A percentile compares a stretch with the other conserved stretches of the same genome.
Conservation (phyloP, 495 filamentous ascomycete species). For the Hypoxylon intermedium region DNA sequence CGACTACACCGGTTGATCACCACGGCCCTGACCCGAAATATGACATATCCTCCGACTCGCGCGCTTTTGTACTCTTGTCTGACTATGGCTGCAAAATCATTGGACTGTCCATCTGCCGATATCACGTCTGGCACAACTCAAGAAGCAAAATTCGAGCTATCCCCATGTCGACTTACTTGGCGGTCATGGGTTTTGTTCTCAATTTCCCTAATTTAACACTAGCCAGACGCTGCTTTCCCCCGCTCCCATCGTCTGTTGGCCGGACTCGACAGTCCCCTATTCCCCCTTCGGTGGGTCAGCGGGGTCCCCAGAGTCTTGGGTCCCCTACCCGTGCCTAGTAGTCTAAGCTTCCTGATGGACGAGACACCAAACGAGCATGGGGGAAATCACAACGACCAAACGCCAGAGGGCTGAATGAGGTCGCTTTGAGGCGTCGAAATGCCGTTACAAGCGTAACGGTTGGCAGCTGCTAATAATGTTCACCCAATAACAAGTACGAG, state of each 20-base stretch:
- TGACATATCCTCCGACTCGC: conserved; percentile 30
- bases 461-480: conserved; percentile 6
- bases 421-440: conserved; percentile 5
- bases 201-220: conserved; percentile 30
- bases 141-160: conserved; percentile 26
- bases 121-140: conserved; percentile 31
- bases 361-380: conserved; percentile 17
- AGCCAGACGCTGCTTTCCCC: conserved; percentile 17
- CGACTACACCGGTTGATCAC: conserved; percentile 30
- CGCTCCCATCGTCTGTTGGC: conserved; percentile 23
- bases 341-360: conserved; percentile 9
- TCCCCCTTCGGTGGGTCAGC: conserved; percentile 28
- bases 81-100: conserved; percentile 30
- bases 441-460: conserved; percentile 27
- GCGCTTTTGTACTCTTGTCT: conserved; percentile 21
- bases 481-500: conserved; percentile 28
- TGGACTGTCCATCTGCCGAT: conserved; percentile 40
- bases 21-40: conserved; percentile 31
- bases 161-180: conserved; percentile 38
- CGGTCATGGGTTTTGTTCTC: conserved; percentile 25
- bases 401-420: conserved; percentile 2
- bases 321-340: conserved; percentile 10
- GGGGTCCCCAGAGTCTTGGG: conserved; percentile 34
- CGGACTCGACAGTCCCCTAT: conserved; percentile 21
- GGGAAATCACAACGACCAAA: conserved; percentile 12